These are phyloP conservation scores for Triangularia verruculosa DNA, from an alignment of 2,329 filamentous ascomycete species.

Conservation along the genomic window DNA sequence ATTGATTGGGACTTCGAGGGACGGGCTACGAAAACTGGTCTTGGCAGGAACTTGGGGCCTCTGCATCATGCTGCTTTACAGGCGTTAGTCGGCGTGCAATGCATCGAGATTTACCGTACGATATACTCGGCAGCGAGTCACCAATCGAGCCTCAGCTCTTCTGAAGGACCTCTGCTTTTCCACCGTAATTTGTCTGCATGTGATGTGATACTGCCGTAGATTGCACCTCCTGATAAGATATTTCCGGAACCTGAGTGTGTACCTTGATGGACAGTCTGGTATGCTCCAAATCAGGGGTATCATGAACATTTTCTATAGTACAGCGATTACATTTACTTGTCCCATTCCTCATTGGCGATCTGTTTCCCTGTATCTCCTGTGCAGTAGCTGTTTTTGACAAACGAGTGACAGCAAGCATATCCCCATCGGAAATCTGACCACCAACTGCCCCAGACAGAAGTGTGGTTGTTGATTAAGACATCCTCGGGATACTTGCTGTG, in stretches of 20 bases:
- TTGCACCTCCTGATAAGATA: not conserved
- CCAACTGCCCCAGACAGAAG: conserved; percentile 93
- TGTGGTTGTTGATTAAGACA: conserved; percentile 85
- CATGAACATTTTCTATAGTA: conserved; percentile 2
- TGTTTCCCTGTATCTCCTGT: conserved; percentile 79
- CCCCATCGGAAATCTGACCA: conserved; percentile 96
- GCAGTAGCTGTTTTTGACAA: conserved; percentile 95
- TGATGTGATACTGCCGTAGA: not conserved
- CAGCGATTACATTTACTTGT: conserved; percentile 15
- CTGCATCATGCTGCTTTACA: conserved; percentile 29
- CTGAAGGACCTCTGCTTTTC: not conserved
- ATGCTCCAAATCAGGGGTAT: conserved; percentile 16
- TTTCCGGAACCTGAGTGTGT: not conserved
- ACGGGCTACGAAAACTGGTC: conserved; percentile 28
- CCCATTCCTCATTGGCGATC: conserved; percentile 49
- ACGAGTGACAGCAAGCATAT: conserved; percentile 91
- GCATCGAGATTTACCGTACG: conserved; percentile 26
- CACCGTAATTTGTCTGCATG: not conserved
- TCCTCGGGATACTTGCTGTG: conserved; percentile 94
- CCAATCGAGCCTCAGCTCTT: conserved; percentile 16
- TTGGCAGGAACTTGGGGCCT: conserved; percentile 25
- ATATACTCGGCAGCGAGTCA: conserved; percentile 13
- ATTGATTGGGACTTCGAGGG: conserved; percentile 26
- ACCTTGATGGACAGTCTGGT: not conserved
- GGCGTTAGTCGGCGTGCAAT: conserved; percentile 29